These are phyloP conservation scores for Beauveria rudraprayagi DNA, from an alignment of 2,329 filamentous ascomycete species.

Conservation along the genomic window DNA sequence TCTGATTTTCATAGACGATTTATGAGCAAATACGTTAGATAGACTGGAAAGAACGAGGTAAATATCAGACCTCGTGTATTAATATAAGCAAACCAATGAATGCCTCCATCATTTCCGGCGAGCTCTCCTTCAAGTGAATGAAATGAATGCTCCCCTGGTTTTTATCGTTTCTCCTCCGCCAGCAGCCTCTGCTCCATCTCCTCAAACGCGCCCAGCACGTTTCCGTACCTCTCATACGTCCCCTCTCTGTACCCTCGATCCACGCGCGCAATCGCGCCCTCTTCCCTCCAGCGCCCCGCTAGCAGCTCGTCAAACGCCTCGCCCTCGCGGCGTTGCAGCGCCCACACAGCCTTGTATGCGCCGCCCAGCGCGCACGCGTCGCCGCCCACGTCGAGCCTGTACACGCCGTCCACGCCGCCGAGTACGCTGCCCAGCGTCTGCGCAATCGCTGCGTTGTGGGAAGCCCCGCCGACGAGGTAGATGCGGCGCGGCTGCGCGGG, in stretches of 20 bases:
- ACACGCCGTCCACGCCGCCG: constrained; percentile 83
- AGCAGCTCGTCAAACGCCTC: constrained; percentile 88
- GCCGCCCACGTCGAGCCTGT: constrained; percentile 85
- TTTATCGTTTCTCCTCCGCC: constrained; percentile 16
- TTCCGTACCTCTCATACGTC: constrained; percentile 69
- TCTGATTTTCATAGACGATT: constrained; percentile 98
- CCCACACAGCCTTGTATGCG: constrained; percentile 96
- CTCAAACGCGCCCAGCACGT: constrained; percentile 67
- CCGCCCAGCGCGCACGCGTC: constrained; percentile 92
- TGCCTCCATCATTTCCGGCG: constrained; percentile 9
- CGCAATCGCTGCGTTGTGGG: constrained; percentile 82
- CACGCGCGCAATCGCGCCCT: constrained; percentile 73
- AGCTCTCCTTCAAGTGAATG: neutral
- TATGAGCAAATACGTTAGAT: constrained; percentile 66
- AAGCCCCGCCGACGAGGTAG: constrained; percentile 91
- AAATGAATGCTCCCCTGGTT: neutral
- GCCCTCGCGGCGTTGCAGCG: constrained; percentile 56
- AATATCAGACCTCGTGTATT: constrained; percentile 13
- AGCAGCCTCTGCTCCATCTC: constrained; percentile 64
- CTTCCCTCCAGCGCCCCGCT: constrained; percentile 75
- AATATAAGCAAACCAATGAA: constrained; percentile 20
- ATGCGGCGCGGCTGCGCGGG: constrained; percentile 81
- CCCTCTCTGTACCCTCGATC: constrained; percentile 71
- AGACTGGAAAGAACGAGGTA: constrained; percentile 13
- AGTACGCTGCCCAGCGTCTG: constrained; percentile 79